A percentile compares a stretch with the other conserved stretches of the same genome.
phyloP scores from a whole-genome alignment of 176 grass and related monocot species.

The Musa schizocarpa region DNA sequence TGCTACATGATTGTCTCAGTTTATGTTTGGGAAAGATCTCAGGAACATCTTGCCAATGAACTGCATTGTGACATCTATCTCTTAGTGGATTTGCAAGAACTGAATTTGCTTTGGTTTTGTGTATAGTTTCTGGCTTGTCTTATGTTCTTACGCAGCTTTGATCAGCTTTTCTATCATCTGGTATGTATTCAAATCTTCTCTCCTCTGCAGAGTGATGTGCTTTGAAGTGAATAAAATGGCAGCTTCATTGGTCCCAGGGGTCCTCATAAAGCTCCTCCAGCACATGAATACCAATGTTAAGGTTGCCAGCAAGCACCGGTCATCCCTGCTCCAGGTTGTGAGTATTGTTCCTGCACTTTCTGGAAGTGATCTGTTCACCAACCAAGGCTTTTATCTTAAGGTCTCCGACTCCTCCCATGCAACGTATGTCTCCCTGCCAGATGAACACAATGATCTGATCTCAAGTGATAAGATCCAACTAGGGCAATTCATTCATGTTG shows the following conservation, averaged over 20 bases:
- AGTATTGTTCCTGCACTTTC: conserved; percentile 83
- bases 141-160: too few relatives aligned
- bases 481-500: conserved; percentile 80
- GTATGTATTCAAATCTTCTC: not conserved
- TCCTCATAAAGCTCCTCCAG: conserved; percentile 84
- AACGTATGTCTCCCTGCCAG: conserved; percentile 69
- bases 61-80: too few relatives aligned
- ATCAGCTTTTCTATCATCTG: too few relatives aligned
- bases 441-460: conserved; percentile 84
- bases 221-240: conserved; percentile 37
- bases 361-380: conserved; percentile 76
- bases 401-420: conserved; percentile 89
- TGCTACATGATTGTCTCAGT: too few relatives aligned
- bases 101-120: too few relatives aligned
- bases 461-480: conserved; percentile 88
- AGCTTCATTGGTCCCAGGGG: conserved; percentile 63
- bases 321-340: conserved; percentile 79
- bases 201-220: conserved; percentile 38
- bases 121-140: too few relatives aligned
- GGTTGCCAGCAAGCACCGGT: conserved; percentile 54
- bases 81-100: too few relatives aligned
- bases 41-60: too few relatives aligned
- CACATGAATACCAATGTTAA: conserved; percentile 68
- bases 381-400: conserved; percentile 88
- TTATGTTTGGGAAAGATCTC: too few relatives aligned